phyloP scores from a whole-genome alignment of 768 basidiomycete species.

The Calocera viscosa region DNA sequence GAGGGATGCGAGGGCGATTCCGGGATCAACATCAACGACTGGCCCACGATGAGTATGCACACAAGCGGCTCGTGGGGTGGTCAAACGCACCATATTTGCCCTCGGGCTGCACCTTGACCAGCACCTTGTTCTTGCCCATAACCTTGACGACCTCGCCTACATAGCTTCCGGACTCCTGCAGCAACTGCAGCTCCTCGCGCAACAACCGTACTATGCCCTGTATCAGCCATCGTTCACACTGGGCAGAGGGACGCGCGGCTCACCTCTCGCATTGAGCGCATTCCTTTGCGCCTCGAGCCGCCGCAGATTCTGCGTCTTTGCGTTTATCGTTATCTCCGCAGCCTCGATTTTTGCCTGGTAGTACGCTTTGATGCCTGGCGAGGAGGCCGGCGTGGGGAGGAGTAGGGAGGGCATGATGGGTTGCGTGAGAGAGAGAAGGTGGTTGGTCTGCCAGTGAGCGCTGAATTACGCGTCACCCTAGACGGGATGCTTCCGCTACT shows the following conservation, averaged over 20 bases:
- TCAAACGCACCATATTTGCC: slow-evolving; percentile 86
- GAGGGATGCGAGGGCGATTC: slow-evolving; percentile 67
- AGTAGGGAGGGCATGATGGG: slow-evolving; percentile 10
- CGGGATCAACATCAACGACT: slow-evolving; percentile 90
- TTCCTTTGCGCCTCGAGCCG: slow-evolving; percentile 95
- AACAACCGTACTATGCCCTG: slow-evolving; percentile 59
- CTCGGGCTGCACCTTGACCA: slow-evolving; percentile 97
- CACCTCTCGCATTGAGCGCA: slow-evolving; percentile 89
- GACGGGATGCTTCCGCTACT: neutral
- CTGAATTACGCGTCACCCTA: neutral
- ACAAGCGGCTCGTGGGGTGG: neutral
- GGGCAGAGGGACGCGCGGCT: slow-evolving; percentile 16
- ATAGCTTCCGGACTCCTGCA: slow-evolving; percentile 93
- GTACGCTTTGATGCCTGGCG: slow-evolving; percentile 72
- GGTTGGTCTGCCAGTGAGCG: neutral
- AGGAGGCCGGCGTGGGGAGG: slow-evolving; percentile 17
- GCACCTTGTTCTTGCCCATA: slow-evolving; percentile 98
- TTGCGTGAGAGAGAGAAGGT: neutral
- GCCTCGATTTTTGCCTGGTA: slow-evolving; percentile 93
- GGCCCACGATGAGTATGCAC: neutral
- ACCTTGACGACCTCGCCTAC: slow-evolving; percentile 97
- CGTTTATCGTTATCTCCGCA: slow-evolving; percentile 83
- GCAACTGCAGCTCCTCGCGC: slow-evolving; percentile 79
- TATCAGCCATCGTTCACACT: neutral
- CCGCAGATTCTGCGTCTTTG: slow-evolving; percentile 90